These are phyloP conservation scores for Coniochaeta ligniaria DNA, from an alignment of 2,329 filamentous ascomycete species.

Conservation along the genomic window DNA sequence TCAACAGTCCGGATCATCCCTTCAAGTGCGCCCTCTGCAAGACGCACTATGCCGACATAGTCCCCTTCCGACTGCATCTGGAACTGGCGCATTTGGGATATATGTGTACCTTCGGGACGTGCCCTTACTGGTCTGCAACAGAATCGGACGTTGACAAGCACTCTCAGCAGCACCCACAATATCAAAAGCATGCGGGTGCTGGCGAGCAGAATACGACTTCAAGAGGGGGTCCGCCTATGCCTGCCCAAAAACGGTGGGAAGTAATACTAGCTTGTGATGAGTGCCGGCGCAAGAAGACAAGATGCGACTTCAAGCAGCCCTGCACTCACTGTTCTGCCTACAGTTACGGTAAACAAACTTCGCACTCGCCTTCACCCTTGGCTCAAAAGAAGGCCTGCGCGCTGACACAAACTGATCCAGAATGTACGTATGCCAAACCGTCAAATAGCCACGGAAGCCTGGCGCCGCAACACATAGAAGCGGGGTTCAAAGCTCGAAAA, in stretches of 20 bases:
- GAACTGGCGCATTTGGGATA: neutral
- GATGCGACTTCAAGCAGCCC: slow-evolving; percentile 79
- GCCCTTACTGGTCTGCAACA: neutral
- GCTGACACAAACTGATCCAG: slow-evolving; percentile 36
- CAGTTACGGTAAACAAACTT: slow-evolving; percentile 68
- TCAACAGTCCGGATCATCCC: neutral
- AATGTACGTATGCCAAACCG: slow-evolving; percentile 93
- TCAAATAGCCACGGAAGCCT: slow-evolving; percentile 88
- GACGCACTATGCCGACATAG: neutral
- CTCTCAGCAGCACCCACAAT: neutral
- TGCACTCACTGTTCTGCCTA: slow-evolving; percentile 97
- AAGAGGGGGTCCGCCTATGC: slow-evolving; percentile 35
- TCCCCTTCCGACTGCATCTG: neutral
- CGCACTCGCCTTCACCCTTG: neutral
- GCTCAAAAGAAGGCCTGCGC: neutral
- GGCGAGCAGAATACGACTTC: slow-evolving; percentile 3
- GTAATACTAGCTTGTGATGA: slow-evolving; percentile 79
- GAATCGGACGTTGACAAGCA: neutral
- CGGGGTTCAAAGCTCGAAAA: slow-evolving; percentile 21
- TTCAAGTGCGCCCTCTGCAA: neutral
- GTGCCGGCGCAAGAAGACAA: slow-evolving; percentile 80
- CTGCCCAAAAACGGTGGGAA: slow-evolving; percentile 68
- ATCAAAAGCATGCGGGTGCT: neutral
- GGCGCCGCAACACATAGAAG: slow-evolving; percentile 87
- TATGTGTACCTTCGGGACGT: neutral